Conservation (phyloP, 2,329 filamentous ascomycete species). For the Penicillium hesseltinei region DNA sequence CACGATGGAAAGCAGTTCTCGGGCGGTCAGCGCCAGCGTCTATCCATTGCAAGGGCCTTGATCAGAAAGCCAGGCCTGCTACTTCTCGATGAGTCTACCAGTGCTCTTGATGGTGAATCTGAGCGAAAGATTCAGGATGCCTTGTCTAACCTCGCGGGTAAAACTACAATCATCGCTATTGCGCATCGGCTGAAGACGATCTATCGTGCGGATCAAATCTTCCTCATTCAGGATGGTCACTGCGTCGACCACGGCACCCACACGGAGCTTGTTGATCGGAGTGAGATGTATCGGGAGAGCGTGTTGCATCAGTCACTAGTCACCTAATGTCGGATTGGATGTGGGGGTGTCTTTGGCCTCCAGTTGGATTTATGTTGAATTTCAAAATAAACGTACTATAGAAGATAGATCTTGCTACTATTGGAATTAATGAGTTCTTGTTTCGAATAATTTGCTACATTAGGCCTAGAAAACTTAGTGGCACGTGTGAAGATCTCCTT, state of each 20-base stretch:
- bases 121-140: constrained; percentile 49
- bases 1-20: constrained; percentile 56
- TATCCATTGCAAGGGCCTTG: constrained; percentile 58
- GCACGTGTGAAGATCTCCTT: no score
- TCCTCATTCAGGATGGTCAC: constrained; percentile 53
- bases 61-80: constrained; percentile 54
- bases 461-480: no score
- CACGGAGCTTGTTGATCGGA: constrained; percentile 48
- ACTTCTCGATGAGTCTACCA: constrained; percentile 60
- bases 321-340: no score
- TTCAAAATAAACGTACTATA: no score
- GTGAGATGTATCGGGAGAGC: constrained; percentile 51
- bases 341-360: no score
- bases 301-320: constrained; percentile 47
- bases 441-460: no score
- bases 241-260: constrained; percentile 52
- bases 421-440: no score
- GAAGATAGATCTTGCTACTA: no score
- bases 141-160: constrained; percentile 29
- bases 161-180: constrained; percentile 41
- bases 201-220: constrained; percentile 73
- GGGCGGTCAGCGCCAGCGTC: constrained; percentile 58
- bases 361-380: no score
- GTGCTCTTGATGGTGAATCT: constrained; percentile 55
- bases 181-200: constrained; percentile 43